Evolutionary conservation across 306 rosid genomes (phyloP), one percentile per base, ranked within the genome.

Genomic region (Pterocarpus santalinus): DNA sequence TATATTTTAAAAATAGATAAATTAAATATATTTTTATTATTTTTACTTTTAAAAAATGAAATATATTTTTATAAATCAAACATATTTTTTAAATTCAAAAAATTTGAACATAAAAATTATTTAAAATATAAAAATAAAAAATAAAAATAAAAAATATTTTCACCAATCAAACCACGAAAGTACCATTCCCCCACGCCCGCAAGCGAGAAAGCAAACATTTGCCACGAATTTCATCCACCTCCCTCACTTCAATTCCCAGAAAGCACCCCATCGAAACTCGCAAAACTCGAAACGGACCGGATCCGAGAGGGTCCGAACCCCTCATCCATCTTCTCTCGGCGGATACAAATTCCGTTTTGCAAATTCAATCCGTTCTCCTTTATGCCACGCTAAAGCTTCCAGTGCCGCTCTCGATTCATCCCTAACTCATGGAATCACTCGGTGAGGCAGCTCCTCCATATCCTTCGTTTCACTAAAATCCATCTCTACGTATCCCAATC

Each of bases 381-480:
- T 55, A 55, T 55, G 61, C 61, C 61, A 55, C 58, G 58, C 17
- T 15, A 17, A 15, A 52, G 17, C 61, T 55, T n/a, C 61, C 11
- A 5, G 4, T 5, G 16, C 22, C 35, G 66, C 66, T 61, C 7
- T 30, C 17, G 15, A 7, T 36, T 78, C 61, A 55, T 68, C 75
- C 44, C 17, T 17, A 53, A 67, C 66, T 36, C 17, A 78, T 78
- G 82, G 82, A 78, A 78, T 78, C 76, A 78, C 68, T 12, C 6
- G 82, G 82, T 78, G 4, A 76, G 3, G 15, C 3, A 22, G 8
- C 39, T 22, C 1, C 28, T 22, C 28, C 1, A 22, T 22, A 22
- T 22, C 28, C 28, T 22, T 22, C 28, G 38, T 11, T 46, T 56
- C 53, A 47, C 15, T 13, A 47, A 32, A 4, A 5, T 5, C 14